These are phyloP conservation scores for Lipomyces starkeyi DNA, from an alignment of 805 yeast genomes.

Conservation along the genomic window DNA sequence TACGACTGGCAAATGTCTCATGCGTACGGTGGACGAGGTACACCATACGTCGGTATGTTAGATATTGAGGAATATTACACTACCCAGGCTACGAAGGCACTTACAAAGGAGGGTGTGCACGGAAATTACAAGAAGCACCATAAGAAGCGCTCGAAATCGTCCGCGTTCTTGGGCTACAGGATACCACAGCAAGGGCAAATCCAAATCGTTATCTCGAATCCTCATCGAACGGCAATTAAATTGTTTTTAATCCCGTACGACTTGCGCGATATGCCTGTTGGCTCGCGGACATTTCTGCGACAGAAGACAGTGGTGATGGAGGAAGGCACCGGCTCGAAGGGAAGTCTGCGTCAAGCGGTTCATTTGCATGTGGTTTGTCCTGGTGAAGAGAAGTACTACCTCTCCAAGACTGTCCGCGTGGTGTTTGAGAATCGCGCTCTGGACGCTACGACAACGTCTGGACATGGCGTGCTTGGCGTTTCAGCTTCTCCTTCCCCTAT, in stretches of 20 bases:
- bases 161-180: slow-evolving; percentile 41
- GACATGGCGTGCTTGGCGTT: not conserved
- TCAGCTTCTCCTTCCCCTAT: not conserved
- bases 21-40: slow-evolving; percentile 18
- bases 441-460: slow-evolving; percentile 23
- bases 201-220: slow-evolving; percentile 46
- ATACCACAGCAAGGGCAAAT: slow-evolving; percentile 46
- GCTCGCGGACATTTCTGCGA: slow-evolving; percentile 45
- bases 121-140: not conserved
- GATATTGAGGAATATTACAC: slow-evolving; percentile 24
- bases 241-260: slow-evolving; percentile 47
- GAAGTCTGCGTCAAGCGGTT: slow-evolving; percentile 41
- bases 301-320: slow-evolving; percentile 40
- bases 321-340: slow-evolving; percentile 13
- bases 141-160: slow-evolving; percentile 6
- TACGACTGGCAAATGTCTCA: slow-evolving; percentile 39
- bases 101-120: not conserved
- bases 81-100: not conserved
- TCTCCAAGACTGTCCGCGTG: slow-evolving; percentile 42
- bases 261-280: slow-evolving; percentile 42
- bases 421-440: slow-evolving; percentile 43
- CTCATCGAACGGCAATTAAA: slow-evolving; percentile 45
- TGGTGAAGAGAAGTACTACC: slow-evolving; percentile 37
- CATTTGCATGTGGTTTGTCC: slow-evolving; percentile 45
- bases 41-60: slow-evolving; percentile 43